These are phyloP conservation scores for Cenchrus purpureus DNA, from an alignment of 176 grass and related monocot species.

Conservation along the genomic window DNA sequence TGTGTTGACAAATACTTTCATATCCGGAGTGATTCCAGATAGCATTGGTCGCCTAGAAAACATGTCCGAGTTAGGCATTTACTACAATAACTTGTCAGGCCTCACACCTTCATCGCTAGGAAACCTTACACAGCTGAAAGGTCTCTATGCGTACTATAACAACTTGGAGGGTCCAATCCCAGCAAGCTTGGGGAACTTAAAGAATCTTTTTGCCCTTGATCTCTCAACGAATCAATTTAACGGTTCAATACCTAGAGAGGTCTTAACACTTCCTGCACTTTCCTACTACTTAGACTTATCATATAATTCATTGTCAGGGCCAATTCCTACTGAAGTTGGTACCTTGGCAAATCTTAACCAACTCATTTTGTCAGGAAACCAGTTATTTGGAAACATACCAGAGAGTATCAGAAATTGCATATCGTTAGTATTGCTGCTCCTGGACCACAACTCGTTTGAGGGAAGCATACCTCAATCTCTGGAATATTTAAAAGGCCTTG, in stretches of 20 bases:
- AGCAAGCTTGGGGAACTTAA: not conserved
- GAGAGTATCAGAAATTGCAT: slow-evolving; percentile 16
- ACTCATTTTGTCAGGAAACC: slow-evolving; percentile 24
- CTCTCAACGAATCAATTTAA: not conserved
- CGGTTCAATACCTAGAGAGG: not conserved
- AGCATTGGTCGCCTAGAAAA: slow-evolving; percentile 30
- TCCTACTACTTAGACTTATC: not conserved
- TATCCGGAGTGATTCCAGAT: slow-evolving; percentile 12
- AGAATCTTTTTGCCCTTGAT: not conserved
- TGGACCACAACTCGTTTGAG: slow-evolving; percentile 44
- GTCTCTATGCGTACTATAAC: no score
- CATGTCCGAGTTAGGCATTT: not conserved
- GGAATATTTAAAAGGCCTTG: slow-evolving; percentile 19
- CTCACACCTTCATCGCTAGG: slow-evolving; percentile 4
- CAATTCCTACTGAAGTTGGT: slow-evolving; percentile 29
- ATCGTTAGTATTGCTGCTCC: slow-evolving; percentile 14
- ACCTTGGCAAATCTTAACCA: not conserved
- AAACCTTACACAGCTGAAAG: slow-evolving; percentile 19
- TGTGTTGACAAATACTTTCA: not conserved
- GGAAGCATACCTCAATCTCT: slow-evolving; percentile 43
- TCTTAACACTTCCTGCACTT: not conserved
- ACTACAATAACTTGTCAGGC: not conserved
- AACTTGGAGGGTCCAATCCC: slow-evolving; percentile 27
- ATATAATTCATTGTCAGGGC: slow-evolving; percentile 5
- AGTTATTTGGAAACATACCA: slow-evolving; percentile 47